These are phyloP conservation scores for Puccinia polysora DNA, from an alignment of 1,284 basidiomycete species.

Conservation along the genomic window DNA sequence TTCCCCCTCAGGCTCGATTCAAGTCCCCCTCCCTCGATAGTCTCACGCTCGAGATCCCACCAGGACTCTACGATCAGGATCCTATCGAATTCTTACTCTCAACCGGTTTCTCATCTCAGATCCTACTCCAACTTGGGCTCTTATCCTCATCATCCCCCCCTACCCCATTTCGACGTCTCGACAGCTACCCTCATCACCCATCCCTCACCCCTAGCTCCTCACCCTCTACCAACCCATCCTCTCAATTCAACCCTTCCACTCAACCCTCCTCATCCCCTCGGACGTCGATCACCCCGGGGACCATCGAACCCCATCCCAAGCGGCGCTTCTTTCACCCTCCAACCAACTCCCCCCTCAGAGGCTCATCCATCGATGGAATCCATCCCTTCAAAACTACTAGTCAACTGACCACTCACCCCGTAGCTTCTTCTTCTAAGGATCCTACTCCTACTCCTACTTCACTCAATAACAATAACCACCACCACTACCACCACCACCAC, in stretches of 20 bases:
- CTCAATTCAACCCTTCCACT: not conserved
- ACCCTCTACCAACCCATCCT: not conserved
- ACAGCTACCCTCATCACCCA: too few species aligned
- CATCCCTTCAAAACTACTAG: not conserved
- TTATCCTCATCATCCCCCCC: too few species aligned
- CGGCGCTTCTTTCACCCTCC: not conserved
- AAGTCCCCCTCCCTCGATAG: too few species aligned
- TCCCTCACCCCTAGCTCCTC: too few species aligned
- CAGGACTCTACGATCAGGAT: too few species aligned
- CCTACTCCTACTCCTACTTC: not conserved
- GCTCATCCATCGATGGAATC: not conserved
- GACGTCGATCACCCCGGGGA: not conserved
- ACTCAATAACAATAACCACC: not conserved
- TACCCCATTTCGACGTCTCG: too few species aligned
- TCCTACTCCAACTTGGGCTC: too few species aligned
- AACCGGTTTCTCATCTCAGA: too few species aligned
- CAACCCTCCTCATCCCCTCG: not conserved
- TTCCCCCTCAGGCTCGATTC: slow-evolving; percentile 14
- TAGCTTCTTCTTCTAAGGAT: not conserved
- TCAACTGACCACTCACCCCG: not conserved
- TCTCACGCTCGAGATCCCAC: too few species aligned
- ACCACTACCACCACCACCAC: not conserved
- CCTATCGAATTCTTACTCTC: too few species aligned
- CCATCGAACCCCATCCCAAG: not conserved
- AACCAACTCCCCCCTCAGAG: not conserved